Conservation (phyloP, 371 early-diverging fungal species). For the Coemansia sp. region DNA sequence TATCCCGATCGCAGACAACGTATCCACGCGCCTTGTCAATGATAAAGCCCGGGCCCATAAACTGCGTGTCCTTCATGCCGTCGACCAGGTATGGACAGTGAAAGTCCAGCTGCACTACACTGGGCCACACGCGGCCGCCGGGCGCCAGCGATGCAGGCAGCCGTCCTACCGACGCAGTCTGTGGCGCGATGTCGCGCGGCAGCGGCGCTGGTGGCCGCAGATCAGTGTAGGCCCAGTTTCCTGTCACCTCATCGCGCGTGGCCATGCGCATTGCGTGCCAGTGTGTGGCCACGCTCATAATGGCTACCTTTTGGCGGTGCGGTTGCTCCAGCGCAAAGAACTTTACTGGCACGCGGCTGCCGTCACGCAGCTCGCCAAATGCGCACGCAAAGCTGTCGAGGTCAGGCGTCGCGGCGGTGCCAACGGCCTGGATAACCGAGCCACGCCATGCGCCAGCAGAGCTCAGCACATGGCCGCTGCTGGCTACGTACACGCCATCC, state of each 20-base stretch:
- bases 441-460: conserved; percentile 61
- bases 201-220: conserved; percentile 59
- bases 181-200: conserved; percentile 54
- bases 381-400: conserved; percentile 76
- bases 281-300: conserved; percentile 77
- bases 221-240: conserved; percentile 74
- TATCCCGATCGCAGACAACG: conserved; percentile 78
- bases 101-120: conserved; percentile 69
- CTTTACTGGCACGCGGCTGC: conserved; percentile 76
- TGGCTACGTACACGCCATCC: conserved; percentile 86
- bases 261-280: conserved; percentile 81
- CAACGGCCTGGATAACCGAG: conserved; percentile 65
- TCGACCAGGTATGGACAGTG: conserved; percentile 71
- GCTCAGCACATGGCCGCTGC: conserved; percentile 68
- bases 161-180: conserved; percentile 63
- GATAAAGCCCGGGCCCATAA: conserved; percentile 76
- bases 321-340: conserved; percentile 67
- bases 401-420: conserved; percentile 68
- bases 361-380: conserved; percentile 66
- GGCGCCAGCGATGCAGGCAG: conserved; percentile 62
- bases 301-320: conserved; percentile 69
- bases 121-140: conserved; percentile 67
- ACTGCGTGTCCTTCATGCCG: conserved; percentile 64
- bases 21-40: conserved; percentile 71
- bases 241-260: conserved; percentile 76